A percentile compares a stretch with the other conserved stretches of the same genome.
Conservation (phyloP, 129 eudicot species). For the Flaveria linearis region DNA sequence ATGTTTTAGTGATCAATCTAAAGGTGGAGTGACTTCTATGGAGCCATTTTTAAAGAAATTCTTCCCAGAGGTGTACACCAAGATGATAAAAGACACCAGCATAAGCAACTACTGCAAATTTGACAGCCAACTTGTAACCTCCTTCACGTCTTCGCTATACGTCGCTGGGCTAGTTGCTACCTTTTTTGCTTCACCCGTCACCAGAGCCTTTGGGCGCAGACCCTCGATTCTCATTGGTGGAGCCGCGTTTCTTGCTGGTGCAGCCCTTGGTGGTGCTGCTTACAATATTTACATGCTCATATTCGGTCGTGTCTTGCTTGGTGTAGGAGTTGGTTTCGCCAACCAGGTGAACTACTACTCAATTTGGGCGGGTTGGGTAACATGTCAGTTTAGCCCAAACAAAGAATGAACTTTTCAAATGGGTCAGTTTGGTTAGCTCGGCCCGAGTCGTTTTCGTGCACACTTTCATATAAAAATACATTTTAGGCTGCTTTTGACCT, state of each 20-base stretch:
- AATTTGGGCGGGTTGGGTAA: neutral
- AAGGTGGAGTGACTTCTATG: constrained; percentile 75
- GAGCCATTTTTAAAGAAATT: constrained; percentile 56
- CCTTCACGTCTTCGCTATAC: constrained; percentile 57
- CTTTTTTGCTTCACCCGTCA: constrained; percentile 56
- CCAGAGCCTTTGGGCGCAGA: constrained; percentile 60
- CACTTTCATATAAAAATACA: neutral
- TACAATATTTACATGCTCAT: constrained; percentile 57
- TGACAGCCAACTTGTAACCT: constrained; percentile 50
- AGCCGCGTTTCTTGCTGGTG: constrained; percentile 51
- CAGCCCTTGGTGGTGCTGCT: constrained; percentile 61
- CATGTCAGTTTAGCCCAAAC: neutral
- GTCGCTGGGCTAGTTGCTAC: constrained; percentile 58
- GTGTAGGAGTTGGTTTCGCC: constrained; percentile 68
- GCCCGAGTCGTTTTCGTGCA: no score
- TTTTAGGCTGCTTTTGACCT: neutral
- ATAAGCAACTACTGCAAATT: constrained; percentile 68
- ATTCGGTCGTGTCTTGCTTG: constrained; percentile 65
- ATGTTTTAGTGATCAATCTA: constrained; percentile 13
- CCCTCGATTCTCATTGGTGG: constrained; percentile 64
- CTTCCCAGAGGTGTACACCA: constrained; percentile 52
- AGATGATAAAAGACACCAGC: constrained; percentile 42
- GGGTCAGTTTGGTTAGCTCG: neutral
- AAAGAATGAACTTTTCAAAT: neutral
- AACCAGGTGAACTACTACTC: constrained; percentile 48